These are phyloP conservation scores for Auriscalpium orientale DNA, from an alignment of 768 basidiomycete genomes.

Conservation along the genomic window DNA sequence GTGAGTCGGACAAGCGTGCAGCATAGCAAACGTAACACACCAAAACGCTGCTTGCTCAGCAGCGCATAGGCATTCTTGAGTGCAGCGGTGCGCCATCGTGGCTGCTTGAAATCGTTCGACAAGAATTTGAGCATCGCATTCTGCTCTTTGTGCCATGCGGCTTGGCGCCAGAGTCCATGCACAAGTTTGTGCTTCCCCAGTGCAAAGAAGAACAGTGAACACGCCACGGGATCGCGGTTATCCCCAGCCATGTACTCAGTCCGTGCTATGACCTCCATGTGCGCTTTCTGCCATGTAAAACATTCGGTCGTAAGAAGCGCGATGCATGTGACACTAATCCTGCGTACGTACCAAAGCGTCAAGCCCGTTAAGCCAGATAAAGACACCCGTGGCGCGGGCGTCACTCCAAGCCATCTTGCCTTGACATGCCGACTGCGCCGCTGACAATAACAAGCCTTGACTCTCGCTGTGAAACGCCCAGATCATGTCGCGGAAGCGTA, in stretches of 20 bases:
- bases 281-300: slow-evolving; percentile 45
- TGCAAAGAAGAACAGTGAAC: slow-evolving; percentile 92
- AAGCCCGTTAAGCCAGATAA: slow-evolving; percentile 77
- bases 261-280: slow-evolving; percentile 83
- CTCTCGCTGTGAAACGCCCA: slow-evolving; percentile 97
- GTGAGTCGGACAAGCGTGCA: not conserved
- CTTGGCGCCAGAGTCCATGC: slow-evolving; percentile 93
- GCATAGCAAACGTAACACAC: slow-evolving; percentile 37
- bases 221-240: slow-evolving; percentile 78
- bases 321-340: too few relatives aligned
- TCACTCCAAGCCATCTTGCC: slow-evolving; percentile 89
- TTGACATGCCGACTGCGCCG: slow-evolving; percentile 63
- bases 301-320: not conserved
- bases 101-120: slow-evolving; percentile 76
- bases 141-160: slow-evolving; percentile 90
- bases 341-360: slow-evolving; percentile 61
- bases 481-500: slow-evolving; percentile 89
- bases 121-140: slow-evolving; percentile 85
- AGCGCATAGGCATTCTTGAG: slow-evolving; percentile 94
- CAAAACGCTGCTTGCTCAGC: slow-evolving; percentile 84
- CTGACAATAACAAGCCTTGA: slow-evolving; percentile 73
- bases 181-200: slow-evolving; percentile 88
- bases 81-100: slow-evolving; percentile 88
- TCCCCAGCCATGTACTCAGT: slow-evolving; percentile 90
- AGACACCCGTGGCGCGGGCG: slow-evolving; percentile 78